Conservation (phyloP, 1,284 basidiomycete genomes). For the Cutaneotrichosporon cavernicola region DNA sequence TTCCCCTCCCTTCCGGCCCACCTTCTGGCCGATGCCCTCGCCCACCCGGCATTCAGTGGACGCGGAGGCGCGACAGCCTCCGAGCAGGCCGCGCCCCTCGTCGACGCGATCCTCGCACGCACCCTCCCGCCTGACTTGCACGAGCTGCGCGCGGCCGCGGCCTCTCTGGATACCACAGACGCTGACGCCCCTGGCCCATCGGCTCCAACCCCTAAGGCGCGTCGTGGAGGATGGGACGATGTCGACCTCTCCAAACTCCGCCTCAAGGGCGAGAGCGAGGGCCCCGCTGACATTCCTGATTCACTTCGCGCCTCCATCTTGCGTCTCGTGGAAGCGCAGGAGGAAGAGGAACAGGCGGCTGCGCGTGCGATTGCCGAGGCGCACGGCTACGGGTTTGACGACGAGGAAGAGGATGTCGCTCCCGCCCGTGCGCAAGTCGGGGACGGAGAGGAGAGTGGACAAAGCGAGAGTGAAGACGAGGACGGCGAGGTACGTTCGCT, state of each 20-base stretch:
- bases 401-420: constrained; percentile 44
- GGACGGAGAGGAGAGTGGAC: constrained; percentile 55
- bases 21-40: constrained; percentile 45
- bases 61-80: constrained; percentile 27
- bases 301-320: constrained; percentile 77
- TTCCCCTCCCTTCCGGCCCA: constrained; percentile 46
- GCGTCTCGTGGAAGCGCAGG: constrained; percentile 68
- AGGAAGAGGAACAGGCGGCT: constrained; percentile 65
- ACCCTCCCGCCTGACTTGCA: constrained; percentile 41
- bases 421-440: neutral
- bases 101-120: constrained; percentile 46
- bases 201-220: neutral
- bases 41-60: constrained; percentile 39
- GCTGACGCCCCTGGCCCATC: neutral
- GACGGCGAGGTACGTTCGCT: constrained; percentile 18
- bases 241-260: constrained; percentile 64
- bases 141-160: constrained; percentile 33
- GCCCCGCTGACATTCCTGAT: constrained; percentile 60
- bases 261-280: constrained; percentile 56
- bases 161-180: constrained; percentile 1
- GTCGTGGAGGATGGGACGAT: constrained; percentile 55
- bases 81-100: constrained; percentile 41
- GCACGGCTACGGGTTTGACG: constrained; percentile 42
- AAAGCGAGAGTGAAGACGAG: constrained; percentile 25
- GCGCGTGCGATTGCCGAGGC: constrained; percentile 53